Percentiles rank a stretch among this genome's conserved stretches.
These are phyloP conservation scores for Scortechinia acanthostroma DNA, from an alignment of 2,329 filamentous ascomycete species.

Conservation along the genomic window DNA sequence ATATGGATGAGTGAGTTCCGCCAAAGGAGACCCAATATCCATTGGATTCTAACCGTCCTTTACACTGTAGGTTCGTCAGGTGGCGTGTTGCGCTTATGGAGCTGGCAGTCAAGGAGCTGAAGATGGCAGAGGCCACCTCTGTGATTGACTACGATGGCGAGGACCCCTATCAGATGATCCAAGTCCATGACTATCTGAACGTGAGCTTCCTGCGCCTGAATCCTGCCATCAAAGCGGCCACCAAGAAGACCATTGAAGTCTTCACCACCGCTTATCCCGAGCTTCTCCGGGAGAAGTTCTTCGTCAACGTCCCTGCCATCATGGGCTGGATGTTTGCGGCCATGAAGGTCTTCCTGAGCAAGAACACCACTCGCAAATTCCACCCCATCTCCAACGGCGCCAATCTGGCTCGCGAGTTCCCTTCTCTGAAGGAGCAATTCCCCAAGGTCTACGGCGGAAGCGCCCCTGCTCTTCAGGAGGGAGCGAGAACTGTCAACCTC, in stretches of 20 bases:
- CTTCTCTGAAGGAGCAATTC: constrained; percentile 38
- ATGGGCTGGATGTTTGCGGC: constrained; percentile 59
- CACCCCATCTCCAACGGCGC: constrained; percentile 46
- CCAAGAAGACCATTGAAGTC: constrained; percentile 54
- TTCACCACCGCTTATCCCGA: constrained; percentile 62
- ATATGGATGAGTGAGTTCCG: constrained; percentile 49
- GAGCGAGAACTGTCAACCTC: constrained; percentile 16
- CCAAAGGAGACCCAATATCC: constrained; percentile 2
- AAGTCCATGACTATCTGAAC: constrained; percentile 65
- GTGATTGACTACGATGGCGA: constrained; percentile 45
- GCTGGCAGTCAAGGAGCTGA: constrained; percentile 48
- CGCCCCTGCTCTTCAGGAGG: constrained; percentile 24
- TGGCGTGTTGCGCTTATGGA: constrained; percentile 70
- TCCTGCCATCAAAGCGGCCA: constrained; percentile 47
- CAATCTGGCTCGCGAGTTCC: constrained; percentile 44
- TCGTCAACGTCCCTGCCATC: constrained; percentile 62
- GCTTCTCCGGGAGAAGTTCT: constrained; percentile 63
- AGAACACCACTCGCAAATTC: constrained; percentile 46
- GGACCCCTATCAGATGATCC: constrained; percentile 63
- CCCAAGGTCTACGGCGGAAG: constrained; percentile 58
- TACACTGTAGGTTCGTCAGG: constrained; percentile 46
- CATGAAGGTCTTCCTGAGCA: constrained; percentile 42
- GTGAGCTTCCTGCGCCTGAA: constrained; percentile 62
- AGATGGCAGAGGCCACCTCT: constrained; percentile 44
- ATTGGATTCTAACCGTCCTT: too few species aligned